Evolutionary conservation across 306 rosid genomes (phyloP), one percentile per base, ranked within the genome.

Genomic region (Cicer arietinum): DNA sequence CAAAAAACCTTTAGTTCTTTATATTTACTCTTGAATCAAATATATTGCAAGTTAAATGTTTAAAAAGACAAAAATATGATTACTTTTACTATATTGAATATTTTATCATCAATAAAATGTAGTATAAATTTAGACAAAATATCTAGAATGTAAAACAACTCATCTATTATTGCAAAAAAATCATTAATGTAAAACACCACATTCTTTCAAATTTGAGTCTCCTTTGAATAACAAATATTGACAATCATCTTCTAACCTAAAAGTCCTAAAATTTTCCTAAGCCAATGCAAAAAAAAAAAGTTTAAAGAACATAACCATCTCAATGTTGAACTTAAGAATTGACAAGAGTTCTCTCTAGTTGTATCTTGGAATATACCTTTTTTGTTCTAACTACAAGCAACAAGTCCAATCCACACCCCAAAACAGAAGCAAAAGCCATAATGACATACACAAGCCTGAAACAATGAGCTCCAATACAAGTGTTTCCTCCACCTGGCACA

Each of bases 401-500:
- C 6, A 79, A 0, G 20, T 83, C 86, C 74, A 79, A 54, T 10
- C 57, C 80, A 74, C 42, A 83, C 13, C 83, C 83, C 5, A 78
- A 13, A 1, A 78, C 80, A 83, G 78, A 83, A 51, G 80, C 51
- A 51, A 60, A n/a, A 7, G 80, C 80, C 84, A 80, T 80, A 30
- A 68, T 75, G 3, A 80, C n/a, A 80, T 59, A 80, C 30, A 80
- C 80, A 50, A 79, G 83, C 83, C 58, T 79, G 56, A 35, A 83
- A 63, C 83, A 83, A 42, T 83, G 75, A 51, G 80, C 10, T 14
- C 86, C 86, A 46, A 62, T 22, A 51, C 86, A 83, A 45, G 80
- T 74, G 66, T 78, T 83, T 7, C 80, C 86, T 2, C 77, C 83
- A 9, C 80, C 80, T 11, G 73, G 62, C 10, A 68, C 52, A 42